These are phyloP conservation scores for Exsudoporus frostii DNA, from an alignment of 768 basidiomycete genomes.

Conservation along the genomic window DNA sequence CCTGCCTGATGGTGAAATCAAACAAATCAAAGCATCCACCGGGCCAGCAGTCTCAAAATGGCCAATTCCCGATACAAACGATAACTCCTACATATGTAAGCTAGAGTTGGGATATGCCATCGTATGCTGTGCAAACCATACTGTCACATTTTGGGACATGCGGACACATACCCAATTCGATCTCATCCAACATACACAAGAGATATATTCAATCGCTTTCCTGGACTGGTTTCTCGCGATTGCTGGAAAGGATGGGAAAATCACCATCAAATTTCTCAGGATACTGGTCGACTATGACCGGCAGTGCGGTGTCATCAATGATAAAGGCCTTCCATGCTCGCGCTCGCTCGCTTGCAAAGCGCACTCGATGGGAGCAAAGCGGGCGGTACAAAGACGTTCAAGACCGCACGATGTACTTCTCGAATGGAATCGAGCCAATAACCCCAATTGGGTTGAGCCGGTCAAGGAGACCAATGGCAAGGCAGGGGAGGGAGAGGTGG, in stretches of 20 bases:
- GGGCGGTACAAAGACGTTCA: conserved; percentile 84
- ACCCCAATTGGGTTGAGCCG: conserved; percentile 86
- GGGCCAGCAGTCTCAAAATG: not conserved
- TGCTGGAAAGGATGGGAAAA: not conserved
- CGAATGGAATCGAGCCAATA: conserved; percentile 88
- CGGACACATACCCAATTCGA: not conserved
- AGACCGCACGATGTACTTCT: conserved; percentile 82
- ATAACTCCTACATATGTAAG: too few relatives aligned
- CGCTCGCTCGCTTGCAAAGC: conserved; percentile 97
- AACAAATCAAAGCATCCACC: not conserved
- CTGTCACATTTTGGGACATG: not conserved
- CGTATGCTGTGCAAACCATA: not conserved
- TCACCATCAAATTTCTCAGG: not conserved
- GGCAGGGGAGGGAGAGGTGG: too few relatives aligned
- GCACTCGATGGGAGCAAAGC: conserved; percentile 95
- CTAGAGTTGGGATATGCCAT: too few relatives aligned
- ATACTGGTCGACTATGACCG: conserved; percentile 85
- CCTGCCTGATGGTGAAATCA: not conserved
- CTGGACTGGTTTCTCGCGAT: not conserved
- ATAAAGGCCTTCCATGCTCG: conserved; percentile 88
- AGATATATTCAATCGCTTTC: not conserved
- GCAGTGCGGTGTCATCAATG: conserved; percentile 97
- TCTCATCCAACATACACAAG: not conserved
- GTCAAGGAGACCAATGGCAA: conserved; percentile 90
- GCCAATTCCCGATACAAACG: not conserved